Evolutionary conservation across 345 rosid genomes (phyloP).

Genomic region (Linum trigynum): DNA sequence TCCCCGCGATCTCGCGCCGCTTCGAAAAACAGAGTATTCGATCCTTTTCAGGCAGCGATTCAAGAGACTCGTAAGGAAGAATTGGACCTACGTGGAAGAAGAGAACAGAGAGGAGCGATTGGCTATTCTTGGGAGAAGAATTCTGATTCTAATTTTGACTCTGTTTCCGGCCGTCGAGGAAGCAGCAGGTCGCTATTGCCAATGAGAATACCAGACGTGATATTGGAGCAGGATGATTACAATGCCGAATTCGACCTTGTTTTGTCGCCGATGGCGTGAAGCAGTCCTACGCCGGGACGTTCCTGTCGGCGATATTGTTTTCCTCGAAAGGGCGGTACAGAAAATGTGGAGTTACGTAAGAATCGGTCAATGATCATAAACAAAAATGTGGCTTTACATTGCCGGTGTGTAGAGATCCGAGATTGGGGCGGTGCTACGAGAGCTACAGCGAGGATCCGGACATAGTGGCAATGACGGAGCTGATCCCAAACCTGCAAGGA

Average conservation of each 20-base stretch:
- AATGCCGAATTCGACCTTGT: background rate
- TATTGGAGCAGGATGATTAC: background rate
- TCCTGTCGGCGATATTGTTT: too few species aligned
- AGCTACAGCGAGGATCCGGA: too few species aligned
- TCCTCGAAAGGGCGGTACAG: too few species aligned
- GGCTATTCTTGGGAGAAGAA: background rate
- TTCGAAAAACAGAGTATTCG: background rate
- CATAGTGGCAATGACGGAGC: too few species aligned
- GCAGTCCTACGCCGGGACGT: background rate
- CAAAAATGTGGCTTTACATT: too few species aligned
- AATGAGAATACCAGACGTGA: background rate
- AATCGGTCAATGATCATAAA: too few species aligned
- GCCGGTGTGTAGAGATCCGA: too few species aligned
- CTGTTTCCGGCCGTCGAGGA: background rate
- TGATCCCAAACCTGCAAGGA: too few species aligned
- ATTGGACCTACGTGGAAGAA: background rate
- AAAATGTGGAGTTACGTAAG: too few species aligned
- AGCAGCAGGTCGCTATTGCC: background rate
- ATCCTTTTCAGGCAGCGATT: too few species aligned
- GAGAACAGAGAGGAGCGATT: background rate
- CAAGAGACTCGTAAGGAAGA: too few species aligned
- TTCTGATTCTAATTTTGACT: background rate
- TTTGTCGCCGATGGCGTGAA: background rate
- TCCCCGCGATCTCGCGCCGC: background rate
- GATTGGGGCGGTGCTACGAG: too few species aligned